Percentiles rank a stretch among this genome's conserved stretches.
Evolutionary conservation across 2,329 filamentous ascomycete genomes (phyloP).

Genomic region (Neopestalotiopsis sp.): DNA sequence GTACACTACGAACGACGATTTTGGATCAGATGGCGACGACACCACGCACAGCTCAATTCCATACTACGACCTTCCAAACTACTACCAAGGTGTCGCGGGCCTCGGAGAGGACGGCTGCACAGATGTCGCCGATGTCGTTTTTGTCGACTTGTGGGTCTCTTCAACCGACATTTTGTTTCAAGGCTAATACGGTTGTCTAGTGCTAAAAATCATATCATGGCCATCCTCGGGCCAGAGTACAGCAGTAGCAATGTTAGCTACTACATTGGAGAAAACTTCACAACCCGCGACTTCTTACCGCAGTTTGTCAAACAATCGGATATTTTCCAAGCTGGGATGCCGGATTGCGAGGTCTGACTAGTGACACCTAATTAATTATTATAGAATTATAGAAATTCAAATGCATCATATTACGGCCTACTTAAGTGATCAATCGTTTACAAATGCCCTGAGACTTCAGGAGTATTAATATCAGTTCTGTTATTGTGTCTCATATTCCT

Average conservation of each 20-base stretch:
- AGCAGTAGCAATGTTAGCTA: slow-evolving; percentile 36
- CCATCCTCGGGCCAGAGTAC: slow-evolving; percentile 37
- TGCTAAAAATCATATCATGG: slow-evolving; percentile 37
- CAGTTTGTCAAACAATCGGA: slow-evolving; percentile 37
- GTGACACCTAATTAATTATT: too few species aligned
- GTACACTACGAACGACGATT: slow-evolving; percentile 59
- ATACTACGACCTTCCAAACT: slow-evolving; percentile 48
- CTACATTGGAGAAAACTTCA: slow-evolving; percentile 42
- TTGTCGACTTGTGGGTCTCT: slow-evolving; percentile 49
- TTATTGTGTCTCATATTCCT: too few species aligned
- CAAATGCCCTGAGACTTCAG: too few species aligned
- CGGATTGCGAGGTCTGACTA: too few species aligned
- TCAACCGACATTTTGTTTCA: neutral
- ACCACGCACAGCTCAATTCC: slow-evolving; percentile 53
- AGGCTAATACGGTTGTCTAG: slow-evolving; percentile 24
- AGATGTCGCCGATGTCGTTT: slow-evolving; percentile 53
- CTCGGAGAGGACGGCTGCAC: slow-evolving; percentile 50
- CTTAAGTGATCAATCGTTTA: too few species aligned
- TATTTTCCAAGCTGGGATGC: slow-evolving; percentile 30
- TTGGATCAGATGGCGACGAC: slow-evolving; percentile 59
- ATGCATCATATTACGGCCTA: too few species aligned
- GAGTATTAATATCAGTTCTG: too few species aligned
- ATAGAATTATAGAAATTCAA: too few species aligned
- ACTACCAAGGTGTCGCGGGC: slow-evolving; percentile 51
- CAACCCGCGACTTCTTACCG: slow-evolving; percentile 40